Evolutionary conservation across 2,329 filamentous ascomycete species (phyloP).

Genomic region (Neofusicoccum sp.): DNA sequence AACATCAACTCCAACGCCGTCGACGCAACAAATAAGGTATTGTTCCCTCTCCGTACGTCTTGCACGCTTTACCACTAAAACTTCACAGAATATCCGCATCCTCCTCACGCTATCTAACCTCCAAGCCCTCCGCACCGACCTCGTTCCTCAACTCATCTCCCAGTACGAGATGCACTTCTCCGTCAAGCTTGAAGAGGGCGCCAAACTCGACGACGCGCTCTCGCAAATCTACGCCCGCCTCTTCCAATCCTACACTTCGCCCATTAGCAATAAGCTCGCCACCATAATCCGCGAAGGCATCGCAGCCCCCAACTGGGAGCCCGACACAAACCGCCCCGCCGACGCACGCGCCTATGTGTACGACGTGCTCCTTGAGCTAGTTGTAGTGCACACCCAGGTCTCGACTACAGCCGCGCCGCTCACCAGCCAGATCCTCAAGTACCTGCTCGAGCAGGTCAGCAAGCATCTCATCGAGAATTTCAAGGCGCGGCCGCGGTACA

Average conservation of each 20-base stretch:
- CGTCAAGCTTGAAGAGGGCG: slow-evolving; percentile 90
- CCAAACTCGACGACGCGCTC: slow-evolving; percentile 88
- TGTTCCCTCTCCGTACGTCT: background rate
- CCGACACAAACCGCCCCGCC: slow-evolving; percentile 61
- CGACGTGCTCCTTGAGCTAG: slow-evolving; percentile 78
- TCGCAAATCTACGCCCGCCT: slow-evolving; percentile 87
- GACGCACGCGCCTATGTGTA: slow-evolving; percentile 89
- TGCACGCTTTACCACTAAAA: background rate
- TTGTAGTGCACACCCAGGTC: slow-evolving; percentile 84
- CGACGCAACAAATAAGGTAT: slow-evolving; percentile 41
- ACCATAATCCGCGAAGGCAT: slow-evolving; percentile 69
- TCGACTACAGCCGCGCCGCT: slow-evolving; percentile 65
- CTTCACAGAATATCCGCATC: slow-evolving; percentile 78
- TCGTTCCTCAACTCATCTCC: slow-evolving; percentile 84
- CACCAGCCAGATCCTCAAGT: slow-evolving; percentile 78
- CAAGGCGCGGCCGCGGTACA: slow-evolving; percentile 65
- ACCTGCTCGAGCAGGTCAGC: slow-evolving; percentile 81
- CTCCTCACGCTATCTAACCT: slow-evolving; percentile 93
- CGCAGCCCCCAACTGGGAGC: slow-evolving; percentile 70
- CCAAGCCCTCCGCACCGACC: slow-evolving; percentile 75
- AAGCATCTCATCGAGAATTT: slow-evolving; percentile 82
- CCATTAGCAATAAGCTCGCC: slow-evolving; percentile 61
- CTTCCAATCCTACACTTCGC: slow-evolving; percentile 89
- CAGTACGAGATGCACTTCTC: slow-evolving; percentile 94
- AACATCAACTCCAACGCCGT: slow-evolving; percentile 35